These are phyloP conservation scores for Mallotus japonicus DNA, from an alignment of 441 rosid genomes.

Conservation along the genomic window DNA sequence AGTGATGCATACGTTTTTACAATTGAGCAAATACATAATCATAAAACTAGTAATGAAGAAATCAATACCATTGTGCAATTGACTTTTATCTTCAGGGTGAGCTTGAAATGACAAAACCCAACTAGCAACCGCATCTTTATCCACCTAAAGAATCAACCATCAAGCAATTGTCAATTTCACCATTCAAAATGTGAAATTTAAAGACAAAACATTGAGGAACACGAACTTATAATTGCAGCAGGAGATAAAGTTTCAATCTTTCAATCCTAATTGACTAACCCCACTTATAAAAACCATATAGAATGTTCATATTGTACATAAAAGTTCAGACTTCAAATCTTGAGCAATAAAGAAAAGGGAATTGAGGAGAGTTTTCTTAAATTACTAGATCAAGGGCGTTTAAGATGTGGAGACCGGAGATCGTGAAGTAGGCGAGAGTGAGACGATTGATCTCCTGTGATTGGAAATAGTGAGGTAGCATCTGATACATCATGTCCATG, in stretches of 20 bases:
- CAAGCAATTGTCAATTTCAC: not conserved
- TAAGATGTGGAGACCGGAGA: constrained; percentile 83
- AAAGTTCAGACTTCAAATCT: not conserved
- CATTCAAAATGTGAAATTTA: not conserved
- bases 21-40: not conserved
- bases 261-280: not conserved
- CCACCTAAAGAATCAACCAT: constrained; percentile 46
- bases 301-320: not conserved
- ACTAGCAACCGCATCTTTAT: constrained; percentile 51
- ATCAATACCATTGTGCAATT: constrained; percentile 50
- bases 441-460: constrained; percentile 89
- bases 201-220: not conserved
- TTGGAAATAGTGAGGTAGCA: constrained; percentile 67
- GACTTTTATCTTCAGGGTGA: constrained; percentile 44
- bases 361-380: not conserved
- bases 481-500: constrained; percentile 75
- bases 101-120: constrained; percentile 91
- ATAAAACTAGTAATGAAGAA: not conserved
- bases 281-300: not conserved
- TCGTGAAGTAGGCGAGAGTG: constrained; percentile 77
- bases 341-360: not conserved
- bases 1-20: not conserved
- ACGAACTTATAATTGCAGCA: not conserved
- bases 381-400: constrained; percentile 59
- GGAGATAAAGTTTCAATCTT: not conserved